Base-by-base conservation (phyloP, 2,329 filamentous ascomycete genomes). In the Karstenula rhodostoma region DNA sequence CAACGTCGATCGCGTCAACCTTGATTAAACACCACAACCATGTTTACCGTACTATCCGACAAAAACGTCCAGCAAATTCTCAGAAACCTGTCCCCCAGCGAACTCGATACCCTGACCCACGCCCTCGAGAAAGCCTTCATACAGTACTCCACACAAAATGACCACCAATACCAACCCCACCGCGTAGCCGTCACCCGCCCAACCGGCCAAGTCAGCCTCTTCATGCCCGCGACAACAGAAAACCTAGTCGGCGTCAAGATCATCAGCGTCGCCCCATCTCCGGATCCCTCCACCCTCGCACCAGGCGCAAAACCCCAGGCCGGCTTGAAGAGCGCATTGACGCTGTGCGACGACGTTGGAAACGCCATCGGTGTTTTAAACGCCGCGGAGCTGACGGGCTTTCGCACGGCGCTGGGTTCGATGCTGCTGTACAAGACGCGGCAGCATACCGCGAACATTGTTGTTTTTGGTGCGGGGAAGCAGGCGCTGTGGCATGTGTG, bases 391-490 rank as follows among this genome's bases (percentile, higher is more conserved):
- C 80, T 94, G 33, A 95, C 92, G 0, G 91, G 90, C 3, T 95
- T 94, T 77, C 88, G 92, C 61, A 95, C 92, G 0, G 90, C 91
- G 0, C 81, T 94, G 12, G 87, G 87, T 1, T 90, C 89, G 4
- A 86, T 89, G 56, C 87, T 89, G 27, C 83, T 93, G 9, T 72
- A 64, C 29, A 52, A 54, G 15, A 43, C 57, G 46, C 58, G 73
- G 1, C 60, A 58, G 12, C 22, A 32, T 4, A 64, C 62, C 32
- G 71, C 70, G n/a, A 74, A 75, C 1, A 65, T 84, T 1, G 67
- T 84, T 10, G 77, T 85, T 1, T 82, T 84, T 60, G 83, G 83
- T 9, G 80, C 82, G 0, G 83, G 83, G 0, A 78, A 80, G 46
- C 82, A 84, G 64, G 82, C 82, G 0, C 75, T 82, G 57, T 85